Evolutionary conservation across 768 basidiomycete species (phyloP), one percentile per base, ranked within the genome.

Genomic region (Amanita molliuscula): DNA sequence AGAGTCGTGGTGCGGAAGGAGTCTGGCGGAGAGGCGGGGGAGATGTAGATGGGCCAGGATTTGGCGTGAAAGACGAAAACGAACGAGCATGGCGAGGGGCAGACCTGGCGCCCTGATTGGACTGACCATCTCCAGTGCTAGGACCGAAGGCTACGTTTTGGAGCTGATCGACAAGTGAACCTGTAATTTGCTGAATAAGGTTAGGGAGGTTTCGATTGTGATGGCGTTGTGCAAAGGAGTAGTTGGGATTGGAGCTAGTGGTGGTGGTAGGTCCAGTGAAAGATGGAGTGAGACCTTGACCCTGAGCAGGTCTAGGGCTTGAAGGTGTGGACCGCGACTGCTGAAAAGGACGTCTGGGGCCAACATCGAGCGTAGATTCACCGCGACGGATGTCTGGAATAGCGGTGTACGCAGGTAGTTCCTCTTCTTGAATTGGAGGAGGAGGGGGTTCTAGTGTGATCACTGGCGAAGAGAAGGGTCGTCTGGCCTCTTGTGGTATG

Each of bases 361-460:
- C 85, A 16, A 73, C 64, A 48, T 84, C 78, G 2, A 88, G 53
- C 0, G 82, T 78, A 1, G 70, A 64, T 59, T 89, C 87, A 11
- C 84, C 87, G 2, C 73, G 66, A 40, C 61, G 55, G 15, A 68
- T 42, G 42, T 81, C 73, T 3, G 85, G 75, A 1, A 71, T 55
- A 0, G 77, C 66, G 0, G 84, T 84, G 57, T 88, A 89, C 0
- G 85, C 78, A 0, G 87, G 87, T 0, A 85, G 86, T 16, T 81
- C 79, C n/a, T 81, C 81, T 33, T 33, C 33, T 15, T 33, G 33
- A 15, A 33, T 33, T 10, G 33, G 33, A 9, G 33, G 33, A 2
- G 36, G 36, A 2, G 13, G 28, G 0, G 44, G 33, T 18, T 31
- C 44, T 34, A 46, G 15, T 18, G 56, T 54, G 23, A 33, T 44